Percentiles rank a stretch among this genome's conserved stretches.
These are phyloP conservation scores for Danielia oregonensis DNA, from an alignment of 805 yeast species.

Conservation along the genomic window DNA sequence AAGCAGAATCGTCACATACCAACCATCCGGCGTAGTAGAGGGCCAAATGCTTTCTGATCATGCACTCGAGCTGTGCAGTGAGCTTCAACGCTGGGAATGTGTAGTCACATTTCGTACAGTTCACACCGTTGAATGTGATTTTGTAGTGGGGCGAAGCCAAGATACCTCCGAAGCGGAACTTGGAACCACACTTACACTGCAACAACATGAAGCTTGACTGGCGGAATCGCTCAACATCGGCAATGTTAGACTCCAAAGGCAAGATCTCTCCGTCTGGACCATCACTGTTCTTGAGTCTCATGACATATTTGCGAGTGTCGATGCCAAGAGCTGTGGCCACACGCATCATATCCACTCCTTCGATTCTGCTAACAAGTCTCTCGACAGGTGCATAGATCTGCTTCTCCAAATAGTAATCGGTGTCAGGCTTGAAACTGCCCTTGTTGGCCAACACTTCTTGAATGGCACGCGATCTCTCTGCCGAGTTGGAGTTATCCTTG, in stretches of 20 bases:
- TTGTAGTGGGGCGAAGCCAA: constrained; percentile 57
- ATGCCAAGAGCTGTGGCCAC: constrained; percentile 76
- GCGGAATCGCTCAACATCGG: constrained; percentile 80
- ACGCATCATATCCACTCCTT: constrained; percentile 78
- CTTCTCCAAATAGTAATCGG: constrained; percentile 74
- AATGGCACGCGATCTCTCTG: constrained; percentile 81
- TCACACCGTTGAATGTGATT: constrained; percentile 65
- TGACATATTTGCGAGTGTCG: constrained; percentile 60
- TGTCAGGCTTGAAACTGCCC: constrained; percentile 61
- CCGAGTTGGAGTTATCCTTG: constrained; percentile 40
- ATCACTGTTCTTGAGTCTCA: constrained; percentile 39
- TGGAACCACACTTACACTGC: constrained; percentile 57
- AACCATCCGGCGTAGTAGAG: constrained; percentile 85
- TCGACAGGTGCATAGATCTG: constrained; percentile 91
- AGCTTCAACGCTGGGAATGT: constrained; percentile 51
- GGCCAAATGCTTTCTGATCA: constrained; percentile 66
- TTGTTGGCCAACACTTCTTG: constrained; percentile 61
- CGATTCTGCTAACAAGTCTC: constrained; percentile 78
- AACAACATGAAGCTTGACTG: constrained; percentile 54
- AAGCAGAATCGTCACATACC: constrained; percentile 78
- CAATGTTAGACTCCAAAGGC: constrained; percentile 77
- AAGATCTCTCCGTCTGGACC: constrained; percentile 43
- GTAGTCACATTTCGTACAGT: constrained; percentile 59
- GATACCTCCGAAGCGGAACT: constrained; percentile 73
- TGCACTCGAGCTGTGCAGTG: constrained; percentile 70